A percentile compares a stretch with the other conserved stretches of the same genome.
Conservation (phyloP, 176 grass and related monocot species). For the Thalia dealbata region DNA sequence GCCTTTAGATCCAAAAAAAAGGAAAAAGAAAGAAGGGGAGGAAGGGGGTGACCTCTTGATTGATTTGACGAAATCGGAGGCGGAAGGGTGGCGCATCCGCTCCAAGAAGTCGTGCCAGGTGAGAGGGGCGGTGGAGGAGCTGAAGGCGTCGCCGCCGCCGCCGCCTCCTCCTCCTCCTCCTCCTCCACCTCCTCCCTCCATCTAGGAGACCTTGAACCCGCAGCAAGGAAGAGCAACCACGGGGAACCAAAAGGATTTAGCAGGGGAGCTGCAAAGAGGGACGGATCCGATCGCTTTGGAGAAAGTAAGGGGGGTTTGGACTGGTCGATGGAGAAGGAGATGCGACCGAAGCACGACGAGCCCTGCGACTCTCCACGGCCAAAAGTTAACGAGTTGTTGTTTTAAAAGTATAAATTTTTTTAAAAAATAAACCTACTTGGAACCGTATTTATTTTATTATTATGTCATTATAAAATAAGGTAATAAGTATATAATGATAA, state of each 20-base stretch:
- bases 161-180: slow-evolving; percentile 28
- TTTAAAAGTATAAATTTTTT: too few relatives aligned
- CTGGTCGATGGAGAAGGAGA: background rate
- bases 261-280: background rate
- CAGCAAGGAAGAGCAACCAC: background rate
- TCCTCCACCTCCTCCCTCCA: slow-evolving; percentile 50
- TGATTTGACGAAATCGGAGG: slow-evolving; percentile 86
- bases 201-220: background rate
- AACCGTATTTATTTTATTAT: too few relatives aligned
- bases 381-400: too few relatives aligned
- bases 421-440: too few relatives aligned
- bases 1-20: background rate
- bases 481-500: too few relatives aligned
- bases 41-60: slow-evolving; percentile 56
- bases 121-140: slow-evolving; percentile 59
- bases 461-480: too few relatives aligned
- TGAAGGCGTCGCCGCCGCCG: slow-evolving; percentile 50
- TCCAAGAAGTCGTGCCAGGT: slow-evolving; percentile 97
- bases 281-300: background rate
- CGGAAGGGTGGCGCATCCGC: slow-evolving; percentile 95
- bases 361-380: background rate
- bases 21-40: background rate
- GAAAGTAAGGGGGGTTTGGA: background rate
- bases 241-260: background rate
- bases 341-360: background rate